A percentile compares a stretch with the other conserved stretches of the same genome.
Evolutionary conservation across 1,284 basidiomycete genomes (phyloP).

Genomic region (Ceratobasidium sp.): DNA sequence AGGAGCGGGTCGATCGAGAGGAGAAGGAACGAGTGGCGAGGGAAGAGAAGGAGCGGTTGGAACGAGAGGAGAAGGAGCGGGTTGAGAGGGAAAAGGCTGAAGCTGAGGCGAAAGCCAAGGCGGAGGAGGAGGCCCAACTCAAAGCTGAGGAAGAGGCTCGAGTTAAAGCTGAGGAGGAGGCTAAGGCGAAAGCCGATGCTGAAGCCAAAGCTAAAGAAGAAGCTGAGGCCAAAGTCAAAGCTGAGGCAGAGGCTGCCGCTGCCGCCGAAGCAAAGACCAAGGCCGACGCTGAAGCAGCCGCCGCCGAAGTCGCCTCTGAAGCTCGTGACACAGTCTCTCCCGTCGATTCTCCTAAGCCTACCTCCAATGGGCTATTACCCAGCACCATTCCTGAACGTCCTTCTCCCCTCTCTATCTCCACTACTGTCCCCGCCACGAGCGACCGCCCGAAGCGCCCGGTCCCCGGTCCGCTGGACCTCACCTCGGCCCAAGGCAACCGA

Average conservation of each 20-base stretch:
- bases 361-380: conserved; percentile 54
- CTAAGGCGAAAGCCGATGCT: conserved; percentile 48
- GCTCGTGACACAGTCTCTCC: conserved; percentile 49
- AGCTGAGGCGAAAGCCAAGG: conserved; percentile 57
- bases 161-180: conserved; percentile 56
- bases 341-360: conserved; percentile 52
- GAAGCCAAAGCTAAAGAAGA: conserved; percentile 48
- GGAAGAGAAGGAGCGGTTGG: conserved; percentile 46
- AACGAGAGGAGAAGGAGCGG: conserved; percentile 63
- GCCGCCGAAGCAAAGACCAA: conserved; percentile 42
- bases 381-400: conserved; percentile 55
- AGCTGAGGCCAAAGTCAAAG: conserved; percentile 49
- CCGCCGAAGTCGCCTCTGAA: conserved; percentile 42
- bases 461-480: conserved; percentile 79
- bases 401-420: conserved; percentile 50
- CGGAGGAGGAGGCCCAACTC: conserved; percentile 56
- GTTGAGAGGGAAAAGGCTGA: conserved; percentile 65
- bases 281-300: conserved; percentile 51
- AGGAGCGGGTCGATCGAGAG: conserved; percentile 51
- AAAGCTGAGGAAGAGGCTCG: conserved; percentile 57
- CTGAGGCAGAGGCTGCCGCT: conserved; percentile 47
- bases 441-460: conserved; percentile 51
- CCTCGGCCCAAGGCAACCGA: conserved; percentile 58
- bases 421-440: conserved; percentile 46
- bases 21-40: conserved; percentile 47